These are phyloP conservation scores for Canna indica DNA, from an alignment of 176 grass and related monocot genomes.

Conservation along the genomic window DNA sequence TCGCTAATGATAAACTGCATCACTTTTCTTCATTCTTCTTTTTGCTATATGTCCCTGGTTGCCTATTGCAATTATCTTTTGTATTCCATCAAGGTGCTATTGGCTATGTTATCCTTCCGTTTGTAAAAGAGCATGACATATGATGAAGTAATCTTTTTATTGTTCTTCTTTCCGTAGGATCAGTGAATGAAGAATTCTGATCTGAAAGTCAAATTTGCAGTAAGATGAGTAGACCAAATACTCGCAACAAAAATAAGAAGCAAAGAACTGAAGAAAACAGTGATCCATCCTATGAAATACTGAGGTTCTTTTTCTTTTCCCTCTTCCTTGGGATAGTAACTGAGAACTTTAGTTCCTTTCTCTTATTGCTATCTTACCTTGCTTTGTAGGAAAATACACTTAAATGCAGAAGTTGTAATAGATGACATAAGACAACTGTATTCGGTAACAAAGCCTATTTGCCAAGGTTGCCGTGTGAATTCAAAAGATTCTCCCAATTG, in stretches of 20 bases:
- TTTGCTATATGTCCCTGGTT: background rate
- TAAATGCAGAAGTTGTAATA: constrained; percentile 41
- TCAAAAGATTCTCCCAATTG: constrained; percentile 89
- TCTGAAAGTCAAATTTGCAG: background rate
- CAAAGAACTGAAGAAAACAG: constrained; percentile 41
- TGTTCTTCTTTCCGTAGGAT: no score
- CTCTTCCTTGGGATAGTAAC: background rate
- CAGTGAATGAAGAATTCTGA: background rate
- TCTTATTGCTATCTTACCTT: background rate
- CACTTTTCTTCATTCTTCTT: background rate
- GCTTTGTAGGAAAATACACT: constrained; percentile 80
- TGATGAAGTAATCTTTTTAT: background rate
- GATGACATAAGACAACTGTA: constrained; percentile 68
- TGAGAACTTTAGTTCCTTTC: constrained; percentile 15
- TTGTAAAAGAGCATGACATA: background rate
- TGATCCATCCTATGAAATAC: constrained; percentile 37
- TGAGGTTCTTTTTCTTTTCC: constrained; percentile 45
- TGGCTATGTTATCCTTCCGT: background rate
- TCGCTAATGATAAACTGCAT: background rate
- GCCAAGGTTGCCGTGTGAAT: constrained; percentile 85
- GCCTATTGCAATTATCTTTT: background rate
- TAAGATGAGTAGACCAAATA: constrained; percentile 74
- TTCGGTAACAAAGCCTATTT: constrained; percentile 43
- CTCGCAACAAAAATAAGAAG: constrained; percentile 89
- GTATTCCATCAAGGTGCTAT: background rate